Percentiles rank a stretch among this genome's conserved stretches.
Evolutionary conservation across 768 basidiomycete species (phyloP).

Genomic region (Lactifluus subvellereus): DNA sequence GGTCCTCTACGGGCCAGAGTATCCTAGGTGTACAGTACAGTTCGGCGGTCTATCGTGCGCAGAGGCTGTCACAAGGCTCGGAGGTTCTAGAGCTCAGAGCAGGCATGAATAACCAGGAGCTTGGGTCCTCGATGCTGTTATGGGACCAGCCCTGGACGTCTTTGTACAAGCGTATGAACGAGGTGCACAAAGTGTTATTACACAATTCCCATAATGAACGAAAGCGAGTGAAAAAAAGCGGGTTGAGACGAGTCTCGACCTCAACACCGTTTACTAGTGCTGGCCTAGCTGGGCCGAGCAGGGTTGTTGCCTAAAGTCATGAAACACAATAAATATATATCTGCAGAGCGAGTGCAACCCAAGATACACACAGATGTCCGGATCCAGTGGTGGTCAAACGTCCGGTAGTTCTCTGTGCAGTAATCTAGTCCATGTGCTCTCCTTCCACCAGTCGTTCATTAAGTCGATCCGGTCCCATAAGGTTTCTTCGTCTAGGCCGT

Average conservation of each 20-base stretch:
- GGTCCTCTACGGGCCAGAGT: too few species aligned
- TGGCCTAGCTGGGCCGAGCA: not conserved
- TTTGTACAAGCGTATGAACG: not conserved
- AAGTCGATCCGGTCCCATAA: constrained; percentile 77
- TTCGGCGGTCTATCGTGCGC: too few species aligned
- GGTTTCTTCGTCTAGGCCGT: constrained; percentile 78
- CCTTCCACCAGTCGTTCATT: constrained; percentile 92
- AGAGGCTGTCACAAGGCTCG: too few species aligned
- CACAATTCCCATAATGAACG: not conserved
- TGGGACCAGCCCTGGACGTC: not conserved
- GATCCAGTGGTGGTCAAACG: constrained; percentile 31
- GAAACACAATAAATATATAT: not conserved
- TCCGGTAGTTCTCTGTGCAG: constrained; percentile 86
- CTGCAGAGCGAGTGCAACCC: not conserved
- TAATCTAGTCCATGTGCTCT: constrained; percentile 80
- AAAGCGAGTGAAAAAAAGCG: not conserved
- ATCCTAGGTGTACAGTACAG: too few species aligned
- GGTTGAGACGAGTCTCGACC: not conserved
- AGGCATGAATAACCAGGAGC: too few species aligned
- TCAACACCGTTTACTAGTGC: not conserved
- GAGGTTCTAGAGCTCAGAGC: not conserved
- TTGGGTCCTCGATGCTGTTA: not conserved
- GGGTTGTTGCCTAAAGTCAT: not conserved
- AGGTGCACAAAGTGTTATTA: too few species aligned
- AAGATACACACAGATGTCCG: not conserved